These are phyloP conservation scores for Cubamyces sp. DNA, from an alignment of 768 basidiomycete species.

Conservation along the genomic window DNA sequence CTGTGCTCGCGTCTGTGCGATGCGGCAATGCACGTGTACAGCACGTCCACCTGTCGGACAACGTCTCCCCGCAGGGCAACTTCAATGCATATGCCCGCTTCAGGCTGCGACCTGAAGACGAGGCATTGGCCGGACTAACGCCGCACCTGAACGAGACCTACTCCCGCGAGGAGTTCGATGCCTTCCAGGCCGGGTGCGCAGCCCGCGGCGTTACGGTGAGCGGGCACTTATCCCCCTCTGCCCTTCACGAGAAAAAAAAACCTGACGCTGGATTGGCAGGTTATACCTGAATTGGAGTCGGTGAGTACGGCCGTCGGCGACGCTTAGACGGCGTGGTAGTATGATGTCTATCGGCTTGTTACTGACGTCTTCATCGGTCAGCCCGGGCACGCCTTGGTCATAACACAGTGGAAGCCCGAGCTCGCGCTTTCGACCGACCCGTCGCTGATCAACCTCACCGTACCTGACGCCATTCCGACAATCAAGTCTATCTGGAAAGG, in stretches of 20 bases:
- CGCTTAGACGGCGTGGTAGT: not conserved
- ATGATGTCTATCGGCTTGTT: not conserved
- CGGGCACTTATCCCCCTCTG: not conserved
- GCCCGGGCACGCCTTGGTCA: conserved; percentile 46
- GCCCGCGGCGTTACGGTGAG: conserved; percentile 33
- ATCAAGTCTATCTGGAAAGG: conserved; percentile 48
- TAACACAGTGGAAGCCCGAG: conserved; percentile 51
- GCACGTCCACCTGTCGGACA: conserved; percentile 37
- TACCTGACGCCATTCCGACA: conserved; percentile 47
- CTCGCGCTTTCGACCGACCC: conserved; percentile 41
- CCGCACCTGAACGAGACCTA: conserved; percentile 35
- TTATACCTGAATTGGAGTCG: conserved; percentile 34
- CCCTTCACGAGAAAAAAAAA: not conserved
- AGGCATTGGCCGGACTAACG: conserved; percentile 30
- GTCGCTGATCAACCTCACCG: conserved; percentile 43
- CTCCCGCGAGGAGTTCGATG: conserved; percentile 31
- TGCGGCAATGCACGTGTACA: conserved; percentile 6
- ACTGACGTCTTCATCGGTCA: conserved; percentile 5
- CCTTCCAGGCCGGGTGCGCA: conserved; percentile 32
- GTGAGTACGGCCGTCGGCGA: conserved; percentile 20
- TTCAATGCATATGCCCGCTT: conserved; percentile 35
- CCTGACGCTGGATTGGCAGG: conserved; percentile 8
- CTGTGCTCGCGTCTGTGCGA: no score
- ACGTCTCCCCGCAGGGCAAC: conserved; percentile 26
- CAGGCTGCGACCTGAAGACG: conserved; percentile 29